Conservation (phyloP, 73 alveolate species). For the Paramecium caudatum region DNA sequence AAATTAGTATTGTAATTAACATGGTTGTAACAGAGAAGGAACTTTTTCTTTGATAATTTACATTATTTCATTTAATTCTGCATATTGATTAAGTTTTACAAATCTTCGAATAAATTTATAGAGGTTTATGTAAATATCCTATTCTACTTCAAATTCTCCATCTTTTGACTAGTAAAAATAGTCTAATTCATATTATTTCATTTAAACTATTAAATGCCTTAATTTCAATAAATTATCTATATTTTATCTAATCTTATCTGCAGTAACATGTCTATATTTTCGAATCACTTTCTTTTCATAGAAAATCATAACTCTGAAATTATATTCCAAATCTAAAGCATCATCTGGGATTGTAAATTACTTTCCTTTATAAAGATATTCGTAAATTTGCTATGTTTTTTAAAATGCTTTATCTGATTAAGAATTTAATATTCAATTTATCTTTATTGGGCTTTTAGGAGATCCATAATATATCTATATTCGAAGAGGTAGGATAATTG, state of each 20-base stretch:
- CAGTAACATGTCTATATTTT: neutral
- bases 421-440: neutral
- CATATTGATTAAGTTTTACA: neutral
- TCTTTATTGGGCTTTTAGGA: neutral
- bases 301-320: neutral
- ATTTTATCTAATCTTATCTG: neutral
- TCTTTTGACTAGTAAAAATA: constrained; percentile 10
- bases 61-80: neutral
- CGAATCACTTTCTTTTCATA: constrained; percentile 41
- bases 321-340: constrained; percentile 5
- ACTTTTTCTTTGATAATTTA: neutral
- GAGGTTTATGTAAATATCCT: neutral
- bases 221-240: neutral
- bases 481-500: neutral
- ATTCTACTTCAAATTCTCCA: neutral
- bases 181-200: constrained; percentile 25
- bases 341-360: neutral
- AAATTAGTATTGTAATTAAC: neutral
- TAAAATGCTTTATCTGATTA: neutral
- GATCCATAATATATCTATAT: constrained; percentile 12
- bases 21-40: neutral
- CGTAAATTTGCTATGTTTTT: neutral
- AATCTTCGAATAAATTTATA: constrained; percentile 6
- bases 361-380: neutral
- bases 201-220: neutral